Evolutionary conservation across 768 basidiomycete genomes (phyloP).

Genomic region (Fomitopsis pulvina): DNA sequence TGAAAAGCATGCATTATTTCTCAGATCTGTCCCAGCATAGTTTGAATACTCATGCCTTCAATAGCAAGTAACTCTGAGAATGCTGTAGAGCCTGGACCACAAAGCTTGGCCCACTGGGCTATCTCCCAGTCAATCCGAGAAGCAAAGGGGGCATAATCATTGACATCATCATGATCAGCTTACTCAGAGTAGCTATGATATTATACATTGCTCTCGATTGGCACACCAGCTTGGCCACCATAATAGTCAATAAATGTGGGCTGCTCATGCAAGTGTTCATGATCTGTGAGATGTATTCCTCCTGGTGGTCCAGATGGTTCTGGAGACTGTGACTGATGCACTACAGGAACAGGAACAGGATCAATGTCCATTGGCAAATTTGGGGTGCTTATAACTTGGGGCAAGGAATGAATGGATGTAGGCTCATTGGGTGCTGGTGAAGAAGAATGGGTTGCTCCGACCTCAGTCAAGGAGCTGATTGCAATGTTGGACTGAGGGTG

Average conservation of each 20-base stretch:
- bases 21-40: not conserved
- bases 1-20: not conserved
- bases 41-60: constrained; percentile 26
- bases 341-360: not conserved
- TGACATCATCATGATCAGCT: not conserved
- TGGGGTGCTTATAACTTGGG: too few relatives aligned
- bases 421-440: too few relatives aligned
- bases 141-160: constrained; percentile 25
- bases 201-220: not conserved
- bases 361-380: too few relatives aligned
- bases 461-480: too few relatives aligned
- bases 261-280: not conserved
- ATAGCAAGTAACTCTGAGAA: constrained; percentile 33
- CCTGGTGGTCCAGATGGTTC: not conserved
- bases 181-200: not conserved
- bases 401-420: too few relatives aligned
- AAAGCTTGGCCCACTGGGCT: constrained; percentile 33
- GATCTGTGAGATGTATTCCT: not conserved
- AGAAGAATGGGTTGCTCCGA: too few relatives aligned
- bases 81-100: constrained; percentile 30
- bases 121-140: constrained; percentile 34
- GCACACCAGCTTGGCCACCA: not conserved
- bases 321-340: not conserved
- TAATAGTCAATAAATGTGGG: not conserved
- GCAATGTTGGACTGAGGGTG: too few relatives aligned